Conservation (phyloP, 139 green algal genomes). For the Coelastrella sp. region DNA sequence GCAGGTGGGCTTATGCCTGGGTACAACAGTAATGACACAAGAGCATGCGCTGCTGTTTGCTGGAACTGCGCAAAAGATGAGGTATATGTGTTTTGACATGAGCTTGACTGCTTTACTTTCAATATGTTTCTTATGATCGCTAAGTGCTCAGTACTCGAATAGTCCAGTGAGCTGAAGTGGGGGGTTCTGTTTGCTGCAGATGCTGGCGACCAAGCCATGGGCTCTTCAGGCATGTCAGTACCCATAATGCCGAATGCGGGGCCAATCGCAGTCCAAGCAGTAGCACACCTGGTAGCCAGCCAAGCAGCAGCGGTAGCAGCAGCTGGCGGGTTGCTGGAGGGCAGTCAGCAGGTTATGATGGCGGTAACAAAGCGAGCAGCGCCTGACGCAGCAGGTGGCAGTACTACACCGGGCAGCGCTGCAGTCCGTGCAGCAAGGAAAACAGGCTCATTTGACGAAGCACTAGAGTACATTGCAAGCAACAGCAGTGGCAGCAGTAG, state of each 20-base stretch:
- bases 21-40: not conserved
- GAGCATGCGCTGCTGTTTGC: not conserved
- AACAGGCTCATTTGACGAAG: not conserved
- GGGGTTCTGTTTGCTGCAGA: too few species aligned
- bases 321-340: constrained; percentile 41
- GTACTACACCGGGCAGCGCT: not conserved
- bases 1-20: not conserved
- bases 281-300: constrained; percentile 35
- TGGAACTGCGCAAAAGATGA: too few species aligned
- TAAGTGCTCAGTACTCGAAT: too few species aligned
- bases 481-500: not conserved
- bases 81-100: too few species aligned
- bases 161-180: too few species aligned
- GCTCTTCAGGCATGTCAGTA: constrained; percentile 17
- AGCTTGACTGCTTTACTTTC: too few species aligned
- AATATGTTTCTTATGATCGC: too few species aligned
- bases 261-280: constrained; percentile 46
- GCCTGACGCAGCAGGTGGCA: not conserved
- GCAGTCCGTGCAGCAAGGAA: too few species aligned
- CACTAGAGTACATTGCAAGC: too few species aligned
- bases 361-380: constrained; percentile 20
- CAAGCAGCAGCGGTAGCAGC: not conserved
- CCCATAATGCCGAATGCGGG: constrained; percentile 41
- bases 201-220: not conserved
- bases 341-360: constrained; percentile 38